Conservation (phyloP, 371 early-diverging fungal species). For the Mortierella sp. region DNA sequence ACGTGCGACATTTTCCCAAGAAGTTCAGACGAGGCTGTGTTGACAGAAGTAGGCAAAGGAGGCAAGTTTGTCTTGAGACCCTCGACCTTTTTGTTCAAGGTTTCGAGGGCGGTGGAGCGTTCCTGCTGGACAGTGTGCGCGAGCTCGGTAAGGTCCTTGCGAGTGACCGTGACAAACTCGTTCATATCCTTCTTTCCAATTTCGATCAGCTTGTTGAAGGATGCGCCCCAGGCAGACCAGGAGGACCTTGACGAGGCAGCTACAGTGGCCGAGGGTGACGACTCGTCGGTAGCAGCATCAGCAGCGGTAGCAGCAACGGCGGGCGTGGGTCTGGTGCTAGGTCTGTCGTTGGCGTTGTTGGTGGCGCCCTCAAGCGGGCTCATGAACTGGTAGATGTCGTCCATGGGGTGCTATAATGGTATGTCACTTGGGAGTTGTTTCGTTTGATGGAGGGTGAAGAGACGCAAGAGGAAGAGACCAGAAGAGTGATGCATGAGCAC, state of each 20-base stretch:
- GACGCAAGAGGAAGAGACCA: neutral
- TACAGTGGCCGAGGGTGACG: constrained; percentile 11
- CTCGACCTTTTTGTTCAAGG: constrained; percentile 44
- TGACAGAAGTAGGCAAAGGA: constrained; percentile 41
- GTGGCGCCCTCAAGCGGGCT: constrained; percentile 45
- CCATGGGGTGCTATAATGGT: constrained; percentile 16
- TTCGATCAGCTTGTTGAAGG: constrained; percentile 55
- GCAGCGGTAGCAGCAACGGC: neutral
- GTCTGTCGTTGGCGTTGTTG: constrained; percentile 38
- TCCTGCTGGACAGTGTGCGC: constrained; percentile 56
- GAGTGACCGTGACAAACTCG: constrained; percentile 56
- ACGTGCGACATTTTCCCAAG: constrained; percentile 35
- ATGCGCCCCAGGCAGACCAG: constrained; percentile 54
- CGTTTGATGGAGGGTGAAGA: neutral
- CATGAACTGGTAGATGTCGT: constrained; percentile 58
- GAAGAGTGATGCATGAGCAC: neutral
- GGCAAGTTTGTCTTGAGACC: constrained; percentile 47
- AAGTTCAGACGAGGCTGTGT: constrained; percentile 38
- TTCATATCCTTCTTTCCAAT: constrained; percentile 58
- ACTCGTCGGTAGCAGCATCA: constrained; percentile 4
- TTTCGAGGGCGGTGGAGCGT: constrained; percentile 35
- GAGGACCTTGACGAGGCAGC: constrained; percentile 41
- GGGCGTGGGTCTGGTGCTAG: constrained; percentile 17
- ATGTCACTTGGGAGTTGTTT: neutral
- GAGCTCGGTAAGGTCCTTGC: constrained; percentile 55